A percentile compares a stretch with the other conserved stretches of the same genome.
phyloP scores from a whole-genome alignment of 2,329 filamentous ascomycete genomes.

The Zymoseptoria brevis region DNA sequence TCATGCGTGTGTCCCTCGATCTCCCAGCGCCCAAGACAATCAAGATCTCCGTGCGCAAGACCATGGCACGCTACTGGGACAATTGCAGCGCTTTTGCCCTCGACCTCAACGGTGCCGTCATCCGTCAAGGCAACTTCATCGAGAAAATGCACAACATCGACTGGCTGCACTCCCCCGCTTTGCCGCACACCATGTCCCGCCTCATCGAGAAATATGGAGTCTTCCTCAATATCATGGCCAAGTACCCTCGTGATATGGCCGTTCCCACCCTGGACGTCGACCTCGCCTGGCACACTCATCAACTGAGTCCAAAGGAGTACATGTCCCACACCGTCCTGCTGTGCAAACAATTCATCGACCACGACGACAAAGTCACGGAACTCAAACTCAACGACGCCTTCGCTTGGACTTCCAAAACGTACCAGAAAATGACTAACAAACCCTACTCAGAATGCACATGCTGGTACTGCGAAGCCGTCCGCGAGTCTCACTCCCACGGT shows the following conservation, averaged over 20 bases:
- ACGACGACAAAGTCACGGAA: constrained; percentile 77
- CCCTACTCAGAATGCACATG: constrained; percentile 72
- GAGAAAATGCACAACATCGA: constrained; percentile 70
- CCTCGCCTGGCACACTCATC: constrained; percentile 73
- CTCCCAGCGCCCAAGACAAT: background rate
- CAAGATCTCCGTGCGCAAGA: constrained; percentile 48
- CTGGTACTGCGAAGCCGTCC: constrained; percentile 73
- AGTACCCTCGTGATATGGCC: constrained; percentile 40
- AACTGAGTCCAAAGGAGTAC: constrained; percentile 59
- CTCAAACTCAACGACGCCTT: constrained; percentile 56
- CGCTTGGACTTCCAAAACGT: constrained; percentile 63
- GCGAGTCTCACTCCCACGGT: constrained; percentile 47
- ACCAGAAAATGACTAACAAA: constrained; percentile 56
- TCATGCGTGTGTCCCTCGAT: constrained; percentile 34
- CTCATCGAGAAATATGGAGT: constrained; percentile 57
- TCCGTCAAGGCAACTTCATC: constrained; percentile 58
- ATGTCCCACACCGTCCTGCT: constrained; percentile 46
- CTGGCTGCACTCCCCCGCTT: constrained; percentile 66
- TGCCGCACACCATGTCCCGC: constrained; percentile 55
- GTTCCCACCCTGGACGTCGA: constrained; percentile 71
- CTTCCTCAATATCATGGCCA: constrained; percentile 54
- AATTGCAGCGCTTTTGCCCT: constrained; percentile 58
- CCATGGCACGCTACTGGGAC: constrained; percentile 65
- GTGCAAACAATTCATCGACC: constrained; percentile 59
- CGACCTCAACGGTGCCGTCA: constrained; percentile 57